Evolutionary conservation across 345 rosid genomes (phyloP), one percentile per base, ranked within the genome.

Genomic region (Salix koriyanagi): DNA sequence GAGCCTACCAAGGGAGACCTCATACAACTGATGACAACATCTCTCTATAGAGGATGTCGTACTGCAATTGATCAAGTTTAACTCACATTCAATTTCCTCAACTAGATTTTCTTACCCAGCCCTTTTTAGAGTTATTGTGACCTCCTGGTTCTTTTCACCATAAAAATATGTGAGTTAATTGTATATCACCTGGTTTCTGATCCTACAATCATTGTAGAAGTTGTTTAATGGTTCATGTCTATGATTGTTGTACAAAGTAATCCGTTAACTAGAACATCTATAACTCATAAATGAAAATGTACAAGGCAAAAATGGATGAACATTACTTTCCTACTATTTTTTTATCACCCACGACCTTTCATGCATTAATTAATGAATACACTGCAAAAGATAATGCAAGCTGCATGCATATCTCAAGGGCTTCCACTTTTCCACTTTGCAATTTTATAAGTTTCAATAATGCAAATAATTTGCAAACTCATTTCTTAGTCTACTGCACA

Each of bases 401-500:
- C 28, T 75, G 34, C 11, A 65, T 62, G 42, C 72, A 28, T 66
- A 48, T 32, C 67, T 16, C 50, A 13, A 14, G 16, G 28, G 52
- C 19, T 30, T 54, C 32, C 42, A 56, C 44, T 74, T 48, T 54
- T 39, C 52, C 15, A 26, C 32, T 6, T 44, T 26, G 60, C 28
- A 39, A 69, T 56, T 54, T 54, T 18, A 10, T 19, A 39, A 21
- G 67, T 69, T 28, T 26, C 19, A 30, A 60, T 44, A 25, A 56
- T n/a, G 62, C 62, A 9, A 42, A 21, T 37, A 34, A 37, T 66
- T 28, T 79, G 25, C 26, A 39, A 26, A 16, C 64, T 75, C 72
- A 52, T 4, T 34, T 69, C 56, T 56, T 66, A 56, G 32, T 69
- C 39, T 16, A 32, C 69, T 67, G 65, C 37, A 78, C n/a, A 71